Percentiles rank a stretch among this genome's conserved stretches.
These are phyloP conservation scores for Hirschioporus abietinus DNA, from an alignment of 768 basidiomycete genomes.

Conservation along the genomic window DNA sequence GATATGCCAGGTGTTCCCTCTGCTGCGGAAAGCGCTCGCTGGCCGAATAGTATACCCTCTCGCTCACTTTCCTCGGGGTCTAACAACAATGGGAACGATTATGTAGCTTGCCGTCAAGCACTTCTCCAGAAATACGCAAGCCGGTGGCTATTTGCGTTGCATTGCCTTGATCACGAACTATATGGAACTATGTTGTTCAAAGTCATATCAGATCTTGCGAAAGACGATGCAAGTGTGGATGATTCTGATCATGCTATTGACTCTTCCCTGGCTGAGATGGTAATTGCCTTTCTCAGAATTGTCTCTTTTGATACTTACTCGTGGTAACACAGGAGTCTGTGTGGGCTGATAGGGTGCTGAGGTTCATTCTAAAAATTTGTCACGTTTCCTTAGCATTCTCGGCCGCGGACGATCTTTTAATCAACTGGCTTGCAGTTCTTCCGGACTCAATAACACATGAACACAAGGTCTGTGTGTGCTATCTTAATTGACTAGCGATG, in stretches of 20 bases:
- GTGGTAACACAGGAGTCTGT: background rate
- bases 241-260: slow-evolving; percentile 5
- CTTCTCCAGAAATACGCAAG: slow-evolving; percentile 52
- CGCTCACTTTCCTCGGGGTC: slow-evolving; percentile 35
- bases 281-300: background rate
- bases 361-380: slow-evolving; percentile 1
- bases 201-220: slow-evolving; percentile 42
- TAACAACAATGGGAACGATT: slow-evolving; percentile 62
- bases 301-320: background rate
- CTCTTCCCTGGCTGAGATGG: background rate
- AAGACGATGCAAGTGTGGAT: slow-evolving; percentile 19
- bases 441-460: slow-evolving; percentile 2
- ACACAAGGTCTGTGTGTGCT: slow-evolving; percentile 7
- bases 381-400: slow-evolving; percentile 2
- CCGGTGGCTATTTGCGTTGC: slow-evolving; percentile 67
- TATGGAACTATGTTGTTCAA: slow-evolving; percentile 54
- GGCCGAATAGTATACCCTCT: slow-evolving; percentile 39
- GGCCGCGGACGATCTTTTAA: slow-evolving; percentile 3
- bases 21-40: slow-evolving; percentile 37
- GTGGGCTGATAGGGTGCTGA: slow-evolving; percentile 1
- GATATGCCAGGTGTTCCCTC: slow-evolving; percentile 61
- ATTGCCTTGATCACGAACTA: slow-evolving; percentile 48
- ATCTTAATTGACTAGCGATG: slow-evolving; percentile 7
- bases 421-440: slow-evolving; percentile 1
- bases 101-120: slow-evolving; percentile 52